These are phyloP conservation scores for Metschnikowia baotianmanensis DNA, from an alignment of 805 yeast genomes.

Conservation along the genomic window DNA sequence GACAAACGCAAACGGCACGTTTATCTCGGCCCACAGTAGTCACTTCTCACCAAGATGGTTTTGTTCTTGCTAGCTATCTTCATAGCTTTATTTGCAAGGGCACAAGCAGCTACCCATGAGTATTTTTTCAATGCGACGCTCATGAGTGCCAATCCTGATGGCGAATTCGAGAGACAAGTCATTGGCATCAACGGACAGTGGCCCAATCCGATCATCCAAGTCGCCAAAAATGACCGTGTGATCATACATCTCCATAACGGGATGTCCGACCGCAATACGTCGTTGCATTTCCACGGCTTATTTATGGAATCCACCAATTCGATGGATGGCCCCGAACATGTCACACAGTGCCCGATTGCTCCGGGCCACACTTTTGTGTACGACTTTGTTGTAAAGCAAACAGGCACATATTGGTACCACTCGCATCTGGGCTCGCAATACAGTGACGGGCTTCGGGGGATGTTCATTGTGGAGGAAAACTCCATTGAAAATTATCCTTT, in stretches of 20 bases:
- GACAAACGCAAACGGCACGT: too few relatives aligned
- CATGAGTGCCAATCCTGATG: conserved; percentile 55
- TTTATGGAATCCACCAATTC: conserved; percentile 36
- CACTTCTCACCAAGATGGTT: not conserved
- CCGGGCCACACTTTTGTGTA: conserved; percentile 39
- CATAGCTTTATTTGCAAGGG: conserved; percentile 7
- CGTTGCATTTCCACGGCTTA: conserved; percentile 47
- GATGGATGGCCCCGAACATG: conserved; percentile 48
- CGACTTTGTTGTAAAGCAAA: conserved; percentile 29
- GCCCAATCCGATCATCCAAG: conserved; percentile 43
- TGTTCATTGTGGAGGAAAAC: conserved; percentile 61
- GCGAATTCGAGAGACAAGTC: conserved; percentile 46
- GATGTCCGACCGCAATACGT: conserved; percentile 34
- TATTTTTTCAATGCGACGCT: conserved; percentile 39
- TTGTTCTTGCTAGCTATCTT: conserved; percentile 3
- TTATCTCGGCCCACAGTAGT: not conserved
- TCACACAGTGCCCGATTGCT: conserved; percentile 46
- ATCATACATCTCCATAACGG: conserved; percentile 34
- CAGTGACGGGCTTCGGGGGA: conserved; percentile 73
- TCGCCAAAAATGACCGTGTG: conserved; percentile 41
- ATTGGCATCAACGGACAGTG: conserved; percentile 55
- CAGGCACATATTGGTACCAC: conserved; percentile 62
- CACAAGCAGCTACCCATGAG: conserved; percentile 27
- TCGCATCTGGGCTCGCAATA: conserved; percentile 77
- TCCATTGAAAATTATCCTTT: conserved; percentile 44